phyloP scores from a whole-genome alignment of 2,329 filamentous ascomycete species.

The Fusarium ambrosium region DNA sequence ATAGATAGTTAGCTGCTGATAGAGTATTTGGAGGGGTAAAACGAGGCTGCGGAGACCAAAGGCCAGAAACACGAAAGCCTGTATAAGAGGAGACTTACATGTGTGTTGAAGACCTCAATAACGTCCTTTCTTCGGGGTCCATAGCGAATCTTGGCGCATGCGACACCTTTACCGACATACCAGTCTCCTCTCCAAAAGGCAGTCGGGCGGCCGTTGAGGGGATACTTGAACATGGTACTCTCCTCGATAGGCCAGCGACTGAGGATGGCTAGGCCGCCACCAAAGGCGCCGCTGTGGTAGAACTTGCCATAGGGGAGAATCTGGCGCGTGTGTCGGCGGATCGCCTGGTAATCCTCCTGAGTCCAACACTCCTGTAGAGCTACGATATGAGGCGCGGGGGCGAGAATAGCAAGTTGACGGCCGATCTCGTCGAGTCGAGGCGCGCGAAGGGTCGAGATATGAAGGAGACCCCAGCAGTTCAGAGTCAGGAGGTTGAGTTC shows the following conservation, averaged over 20 bases:
- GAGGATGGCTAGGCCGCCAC: constrained; percentile 88
- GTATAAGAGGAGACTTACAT: constrained; percentile 63
- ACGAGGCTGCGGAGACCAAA: not conserved
- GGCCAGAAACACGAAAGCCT: not conserved
- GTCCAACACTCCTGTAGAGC: constrained; percentile 97
- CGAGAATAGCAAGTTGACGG: constrained; percentile 76
- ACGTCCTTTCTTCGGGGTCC: constrained; percentile 75
- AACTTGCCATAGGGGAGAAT: constrained; percentile 93
- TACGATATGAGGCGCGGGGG: constrained; percentile 84
- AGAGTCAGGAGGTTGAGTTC: constrained; percentile 86
- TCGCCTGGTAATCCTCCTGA: constrained; percentile 83
- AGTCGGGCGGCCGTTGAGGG: constrained; percentile 92
- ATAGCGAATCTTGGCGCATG: constrained; percentile 82
- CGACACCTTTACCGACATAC: constrained; percentile 96
- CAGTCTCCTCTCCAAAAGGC: constrained; percentile 96
- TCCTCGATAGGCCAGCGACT: constrained; percentile 94
- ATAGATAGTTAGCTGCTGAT: not conserved
- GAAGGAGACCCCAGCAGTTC: constrained; percentile 98
- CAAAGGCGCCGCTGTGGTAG: constrained; percentile 90
- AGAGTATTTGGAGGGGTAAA: not conserved
- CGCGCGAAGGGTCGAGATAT: constrained; percentile 81
- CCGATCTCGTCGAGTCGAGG: constrained; percentile 89
- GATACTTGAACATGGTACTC: constrained; percentile 86
- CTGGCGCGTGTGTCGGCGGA: constrained; percentile 78
- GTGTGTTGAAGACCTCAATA: constrained; percentile 92